Evolutionary conservation across 176 grass and related monocot species (phyloP).

Genomic region (Ananas comosus): DNA sequence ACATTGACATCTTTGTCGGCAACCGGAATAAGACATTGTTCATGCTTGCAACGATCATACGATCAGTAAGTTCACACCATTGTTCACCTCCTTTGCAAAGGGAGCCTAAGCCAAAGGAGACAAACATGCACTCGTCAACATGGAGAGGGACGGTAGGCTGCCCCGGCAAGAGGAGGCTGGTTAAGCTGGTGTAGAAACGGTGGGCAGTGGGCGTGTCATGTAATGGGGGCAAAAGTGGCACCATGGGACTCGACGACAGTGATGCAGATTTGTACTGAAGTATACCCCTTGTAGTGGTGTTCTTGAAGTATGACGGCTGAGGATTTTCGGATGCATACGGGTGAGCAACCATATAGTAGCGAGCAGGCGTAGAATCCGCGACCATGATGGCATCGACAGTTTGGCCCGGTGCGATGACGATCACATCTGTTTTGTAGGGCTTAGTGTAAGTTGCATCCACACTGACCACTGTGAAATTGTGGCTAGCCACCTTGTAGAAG

Average conservation of each 20-base stretch:
- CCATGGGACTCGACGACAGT: background rate
- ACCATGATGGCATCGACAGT: slow-evolving; percentile 66
- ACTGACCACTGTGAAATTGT: slow-evolving; percentile 72
- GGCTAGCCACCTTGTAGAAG: slow-evolving; percentile 69
- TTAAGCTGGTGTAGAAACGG: background rate
- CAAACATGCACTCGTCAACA: background rate
- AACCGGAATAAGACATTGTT: background rate
- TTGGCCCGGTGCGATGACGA: slow-evolving; percentile 73
- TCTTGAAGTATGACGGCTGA: background rate
- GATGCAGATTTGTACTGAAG: background rate
- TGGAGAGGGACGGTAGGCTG: background rate
- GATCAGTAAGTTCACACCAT: background rate
- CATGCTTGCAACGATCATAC: background rate
- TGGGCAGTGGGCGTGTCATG: background rate
- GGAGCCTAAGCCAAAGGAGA: background rate
- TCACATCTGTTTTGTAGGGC: too few species aligned
- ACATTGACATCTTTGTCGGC: background rate
- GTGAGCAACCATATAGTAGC: slow-evolving; percentile 63
- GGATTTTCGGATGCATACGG: slow-evolving; percentile 13
- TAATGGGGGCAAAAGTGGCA: background rate
- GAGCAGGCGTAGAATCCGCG: slow-evolving; percentile 31
- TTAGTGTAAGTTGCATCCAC: slow-evolving; percentile 62
- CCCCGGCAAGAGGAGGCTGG: background rate
- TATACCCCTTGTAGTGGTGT: background rate
- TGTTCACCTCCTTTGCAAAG: background rate